phyloP scores from a whole-genome alignment of 2,329 filamentous ascomycete genomes.

The Trichoderma sp. region DNA sequence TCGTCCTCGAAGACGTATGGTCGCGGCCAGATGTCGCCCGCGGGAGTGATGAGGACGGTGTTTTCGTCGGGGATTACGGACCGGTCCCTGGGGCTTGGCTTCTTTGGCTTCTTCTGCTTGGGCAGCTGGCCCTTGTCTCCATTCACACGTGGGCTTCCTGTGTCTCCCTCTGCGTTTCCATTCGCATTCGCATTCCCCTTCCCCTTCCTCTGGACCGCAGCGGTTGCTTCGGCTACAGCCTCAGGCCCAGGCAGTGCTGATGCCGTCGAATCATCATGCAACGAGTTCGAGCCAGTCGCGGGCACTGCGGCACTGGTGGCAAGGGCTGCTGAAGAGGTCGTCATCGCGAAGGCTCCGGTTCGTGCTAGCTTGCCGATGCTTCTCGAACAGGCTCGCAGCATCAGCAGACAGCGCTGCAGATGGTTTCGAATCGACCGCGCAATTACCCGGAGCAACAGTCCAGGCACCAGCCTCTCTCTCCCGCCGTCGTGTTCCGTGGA shows the following conservation, averaged over 20 bases:
- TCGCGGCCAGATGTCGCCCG: slow-evolving; percentile 45
- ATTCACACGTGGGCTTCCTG: not conserved
- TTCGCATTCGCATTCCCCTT: too few species aligned
- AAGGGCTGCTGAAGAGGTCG: not conserved
- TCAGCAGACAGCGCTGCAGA: slow-evolving; percentile 15
- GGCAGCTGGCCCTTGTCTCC: not conserved
- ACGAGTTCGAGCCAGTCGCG: slow-evolving; percentile 8
- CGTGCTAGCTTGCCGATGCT: slow-evolving; percentile 17
- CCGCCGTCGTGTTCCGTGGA: not conserved
- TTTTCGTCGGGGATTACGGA: slow-evolving; percentile 23
- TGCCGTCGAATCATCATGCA: not conserved
- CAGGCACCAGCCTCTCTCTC: slow-evolving; percentile 3
- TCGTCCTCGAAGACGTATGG: slow-evolving; percentile 85
- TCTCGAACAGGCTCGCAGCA: slow-evolving; percentile 23
- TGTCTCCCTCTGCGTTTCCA: not conserved
- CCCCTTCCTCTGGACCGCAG: not conserved
- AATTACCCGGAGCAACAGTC: not conserved
- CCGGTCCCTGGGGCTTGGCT: slow-evolving; percentile 1
- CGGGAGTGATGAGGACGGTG: slow-evolving; percentile 33
- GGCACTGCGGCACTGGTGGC: slow-evolving; percentile 17
- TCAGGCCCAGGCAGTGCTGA: not conserved
- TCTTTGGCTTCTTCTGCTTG: slow-evolving; percentile 8
- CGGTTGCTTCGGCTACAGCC: not conserved
- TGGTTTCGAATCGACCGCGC: not conserved
- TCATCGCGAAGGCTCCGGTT: slow-evolving; percentile 21